Base-by-base conservation (phyloP, 768 basidiomycete species). In the Sarcodon aspratus region DNA sequence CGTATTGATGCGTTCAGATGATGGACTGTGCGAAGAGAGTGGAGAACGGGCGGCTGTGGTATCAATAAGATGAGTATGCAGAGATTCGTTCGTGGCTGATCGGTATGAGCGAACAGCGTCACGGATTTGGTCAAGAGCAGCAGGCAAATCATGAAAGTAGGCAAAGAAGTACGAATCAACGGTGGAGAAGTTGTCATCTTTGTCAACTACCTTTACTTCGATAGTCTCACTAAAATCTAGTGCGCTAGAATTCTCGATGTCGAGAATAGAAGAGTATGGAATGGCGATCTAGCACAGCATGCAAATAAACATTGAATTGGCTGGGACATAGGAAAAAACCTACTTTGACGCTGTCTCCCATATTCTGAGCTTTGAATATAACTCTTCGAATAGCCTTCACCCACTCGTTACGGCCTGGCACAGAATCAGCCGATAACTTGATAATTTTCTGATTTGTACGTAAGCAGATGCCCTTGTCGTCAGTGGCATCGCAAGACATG, bases 221-320 rank as follows among this genome's bases (percentile, higher is more conserved):
- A 99, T 85, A 0, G 93, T 94, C 62, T 96, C 93, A 53, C 90
- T 93, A 59, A 97, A 97, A 60, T 97, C 95, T 71, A 97, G 83
- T 1, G 87, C 86, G 1, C 80, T 75, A 7, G 88, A 87, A 59
- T 80, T 81, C 52, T 95, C 93, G 31, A 97, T 83, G 55, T 96
- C 92, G 44, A 92, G 64, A 51, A 99, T 79, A 5, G 80, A 78
- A 12, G 90, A 83, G 55, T 97, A 91, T 0, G 95, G 96, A 45
- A 99, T 91, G 31, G 93, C 91, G 59, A 99, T 92, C 89, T 81
- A 46, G 12, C 15, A 37, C 36, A 50, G 15, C 18, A 18, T n/a
- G 15, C 12, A 48, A 27, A 47, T 46, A 52, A 36, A 15, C 4
- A 48, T 11, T 31, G 48, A 40, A 17, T 49, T 18, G 44, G 37